Percentiles rank a stretch among this genome's conserved stretches.
These are phyloP conservation scores for Penicillium freii DNA, from an alignment of 2,329 filamentous ascomycete genomes.

Conservation along the genomic window DNA sequence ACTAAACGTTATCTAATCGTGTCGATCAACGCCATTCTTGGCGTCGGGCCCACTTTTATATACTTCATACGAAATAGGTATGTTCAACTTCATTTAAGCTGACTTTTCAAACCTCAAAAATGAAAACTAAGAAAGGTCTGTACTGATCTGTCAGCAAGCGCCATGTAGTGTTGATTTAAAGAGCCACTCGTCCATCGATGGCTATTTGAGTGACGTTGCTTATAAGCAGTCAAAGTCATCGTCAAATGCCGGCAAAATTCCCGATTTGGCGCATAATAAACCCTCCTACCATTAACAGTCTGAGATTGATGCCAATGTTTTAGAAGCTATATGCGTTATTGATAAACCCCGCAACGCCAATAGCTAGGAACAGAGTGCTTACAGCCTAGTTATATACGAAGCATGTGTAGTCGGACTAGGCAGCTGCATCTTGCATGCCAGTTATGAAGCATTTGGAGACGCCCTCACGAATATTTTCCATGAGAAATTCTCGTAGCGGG, in stretches of 20 bases:
- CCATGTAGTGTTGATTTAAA: background rate
- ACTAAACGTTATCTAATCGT: background rate
- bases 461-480: constrained; percentile 23
- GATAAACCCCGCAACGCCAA: constrained; percentile 50
- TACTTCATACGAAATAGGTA: background rate
- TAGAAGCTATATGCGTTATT: constrained; percentile 51
- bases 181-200: background rate
- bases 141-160: background rate
- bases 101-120: too few relatives aligned
- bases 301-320: constrained; percentile 57
- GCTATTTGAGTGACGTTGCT: background rate
- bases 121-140: too few relatives aligned
- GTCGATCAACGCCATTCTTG: background rate
- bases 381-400: constrained; percentile 66
- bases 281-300: constrained; percentile 56
- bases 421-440: constrained; percentile 55
- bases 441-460: constrained; percentile 36
- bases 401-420: constrained; percentile 61
- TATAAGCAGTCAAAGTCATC: background rate
- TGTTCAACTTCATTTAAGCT: too few relatives aligned
- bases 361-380: constrained; percentile 61
- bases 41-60: background rate
- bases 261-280: background rate
- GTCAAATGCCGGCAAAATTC: background rate
- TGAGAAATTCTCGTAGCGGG: constrained; percentile 6